Conservation (phyloP, 495 filamentous ascomycete genomes). For the Hapsidospora chrysogenum region DNA sequence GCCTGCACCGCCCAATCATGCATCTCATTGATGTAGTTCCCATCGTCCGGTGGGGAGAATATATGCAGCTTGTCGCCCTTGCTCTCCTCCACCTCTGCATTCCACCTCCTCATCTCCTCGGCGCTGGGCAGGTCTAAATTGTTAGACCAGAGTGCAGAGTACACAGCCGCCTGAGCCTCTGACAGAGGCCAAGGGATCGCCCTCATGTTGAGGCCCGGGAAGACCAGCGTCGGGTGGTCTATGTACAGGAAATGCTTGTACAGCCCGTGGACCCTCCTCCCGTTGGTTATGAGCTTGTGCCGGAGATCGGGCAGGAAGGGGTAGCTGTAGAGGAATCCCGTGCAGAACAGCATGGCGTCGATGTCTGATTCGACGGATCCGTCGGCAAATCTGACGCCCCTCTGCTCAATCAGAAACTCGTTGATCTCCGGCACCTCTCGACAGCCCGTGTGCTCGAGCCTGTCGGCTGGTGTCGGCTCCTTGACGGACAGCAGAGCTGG, state of each 20-base stretch:
- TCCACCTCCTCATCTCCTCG: conserved; percentile 49
- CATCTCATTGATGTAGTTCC: conserved; percentile 58
- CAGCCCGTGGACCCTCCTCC: conserved; percentile 46
- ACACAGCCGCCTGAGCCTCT: conserved; percentile 61
- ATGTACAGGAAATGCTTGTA: conserved; percentile 70
- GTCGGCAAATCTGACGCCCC: conserved; percentile 17
- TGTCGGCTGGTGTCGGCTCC: conserved; percentile 13
- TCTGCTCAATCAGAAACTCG: conserved; percentile 18
- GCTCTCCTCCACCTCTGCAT: conserved; percentile 11
- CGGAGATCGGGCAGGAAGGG: conserved; percentile 47
- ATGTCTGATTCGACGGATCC: conserved; percentile 38
- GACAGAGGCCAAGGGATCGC: conserved; percentile 70
- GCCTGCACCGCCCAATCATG: conserved; percentile 42
- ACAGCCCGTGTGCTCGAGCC: conserved; percentile 13
- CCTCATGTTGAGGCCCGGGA: conserved; percentile 57
- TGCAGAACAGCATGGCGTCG: conserved; percentile 56
- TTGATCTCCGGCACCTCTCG: conserved; percentile 23
- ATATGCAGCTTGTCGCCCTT: conserved; percentile 32
- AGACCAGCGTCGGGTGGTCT: conserved; percentile 59
- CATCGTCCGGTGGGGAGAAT: conserved; percentile 49
- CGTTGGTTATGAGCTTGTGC: conserved; percentile 45
- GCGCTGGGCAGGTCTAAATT: conserved; percentile 42
- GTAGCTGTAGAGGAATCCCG: conserved; percentile 56
- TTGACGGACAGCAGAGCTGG: conserved; percentile 26
- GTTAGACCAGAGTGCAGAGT: conserved; percentile 61